Conservation (phyloP, 164 flowering plant genomes). For the Akebia trifoliata region DNA sequence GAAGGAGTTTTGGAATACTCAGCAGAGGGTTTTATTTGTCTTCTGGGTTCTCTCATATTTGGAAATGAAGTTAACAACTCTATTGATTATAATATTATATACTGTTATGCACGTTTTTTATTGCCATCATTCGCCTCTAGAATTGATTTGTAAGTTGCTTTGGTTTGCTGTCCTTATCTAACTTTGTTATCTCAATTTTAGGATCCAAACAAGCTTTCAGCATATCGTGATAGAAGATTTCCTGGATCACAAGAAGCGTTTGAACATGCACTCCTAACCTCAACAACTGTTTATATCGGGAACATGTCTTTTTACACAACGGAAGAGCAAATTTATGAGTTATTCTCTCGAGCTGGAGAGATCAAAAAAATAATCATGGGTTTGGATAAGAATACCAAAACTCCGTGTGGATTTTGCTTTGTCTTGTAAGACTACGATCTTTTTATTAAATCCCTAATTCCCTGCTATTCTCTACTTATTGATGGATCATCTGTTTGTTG, state of each 20-base stretch:
- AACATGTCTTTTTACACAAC: conserved; percentile 98
- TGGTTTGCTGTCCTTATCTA: conserved; percentile 1
- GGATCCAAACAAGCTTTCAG: conserved; percentile 84
- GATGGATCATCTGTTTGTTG: conserved; percentile 1
- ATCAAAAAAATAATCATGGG: conserved; percentile 95
- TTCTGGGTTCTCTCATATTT: no score
- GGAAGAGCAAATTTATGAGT: conserved; percentile 94
- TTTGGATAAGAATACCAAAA: conserved; percentile 87
- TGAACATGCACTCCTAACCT: conserved; percentile 65
- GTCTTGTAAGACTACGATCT: conserved; percentile 50
- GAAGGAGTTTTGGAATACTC: no score
- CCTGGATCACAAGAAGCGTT: conserved; percentile 89
- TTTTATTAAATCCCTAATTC: not conserved
- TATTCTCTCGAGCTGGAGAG: conserved; percentile 91
- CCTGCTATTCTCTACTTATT: not conserved
- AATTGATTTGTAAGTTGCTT: not conserved
- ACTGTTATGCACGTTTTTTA: not conserved
- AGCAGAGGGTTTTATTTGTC: no score
- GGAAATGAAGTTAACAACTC: no score
- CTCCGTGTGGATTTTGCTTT: conserved; percentile 98
- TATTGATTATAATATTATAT: no score
- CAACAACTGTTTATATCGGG: conserved; percentile 78
- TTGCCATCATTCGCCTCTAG: not conserved
- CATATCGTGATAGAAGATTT: conserved; percentile 83
- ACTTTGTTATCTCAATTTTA: conserved; percentile 16